These are phyloP conservation scores for Ascoidea rubescens DNA, from an alignment of 805 yeast genomes.

Conservation along the genomic window DNA sequence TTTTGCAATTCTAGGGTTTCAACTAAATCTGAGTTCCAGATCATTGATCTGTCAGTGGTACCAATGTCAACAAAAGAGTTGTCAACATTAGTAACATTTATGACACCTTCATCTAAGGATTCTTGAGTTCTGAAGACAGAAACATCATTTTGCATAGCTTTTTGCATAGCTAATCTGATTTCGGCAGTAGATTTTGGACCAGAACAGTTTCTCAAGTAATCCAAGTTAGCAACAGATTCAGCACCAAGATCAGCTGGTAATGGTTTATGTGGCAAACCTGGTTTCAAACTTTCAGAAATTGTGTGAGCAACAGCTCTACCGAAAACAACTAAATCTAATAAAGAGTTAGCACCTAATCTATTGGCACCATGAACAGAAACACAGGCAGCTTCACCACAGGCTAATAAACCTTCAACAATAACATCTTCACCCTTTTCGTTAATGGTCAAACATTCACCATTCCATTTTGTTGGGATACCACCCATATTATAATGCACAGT, in stretches of 20 bases:
- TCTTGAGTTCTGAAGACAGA: constrained; percentile 94
- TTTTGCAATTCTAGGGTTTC: constrained; percentile 94
- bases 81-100: constrained; percentile 63
- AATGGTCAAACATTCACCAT: constrained; percentile 82
- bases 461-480: constrained; percentile 97
- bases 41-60: constrained; percentile 93
- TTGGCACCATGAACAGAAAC: constrained; percentile 99
- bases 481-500: constrained; percentile 99
- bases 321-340: constrained; percentile 90
- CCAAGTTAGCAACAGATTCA: constrained; percentile 83
- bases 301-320: constrained; percentile 98
- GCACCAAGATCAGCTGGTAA: constrained; percentile 78
- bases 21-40: constrained; percentile 95
- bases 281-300: constrained; percentile 70
- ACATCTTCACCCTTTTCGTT: constrained; percentile 82
- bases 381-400: constrained; percentile 99
- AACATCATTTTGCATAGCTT: constrained; percentile 91
- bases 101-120: constrained; percentile 84
- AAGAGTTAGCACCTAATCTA: constrained; percentile 97
- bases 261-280: constrained; percentile 78
- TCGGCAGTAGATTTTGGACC: constrained; percentile 80
- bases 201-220: constrained; percentile 68
- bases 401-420: constrained; percentile 83
- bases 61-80: constrained; percentile 59
- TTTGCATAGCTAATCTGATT: constrained; percentile 87